Evolutionary conservation across 805 yeast genomes (phyloP).

Genomic region (Ogataea saltuana): DNA sequence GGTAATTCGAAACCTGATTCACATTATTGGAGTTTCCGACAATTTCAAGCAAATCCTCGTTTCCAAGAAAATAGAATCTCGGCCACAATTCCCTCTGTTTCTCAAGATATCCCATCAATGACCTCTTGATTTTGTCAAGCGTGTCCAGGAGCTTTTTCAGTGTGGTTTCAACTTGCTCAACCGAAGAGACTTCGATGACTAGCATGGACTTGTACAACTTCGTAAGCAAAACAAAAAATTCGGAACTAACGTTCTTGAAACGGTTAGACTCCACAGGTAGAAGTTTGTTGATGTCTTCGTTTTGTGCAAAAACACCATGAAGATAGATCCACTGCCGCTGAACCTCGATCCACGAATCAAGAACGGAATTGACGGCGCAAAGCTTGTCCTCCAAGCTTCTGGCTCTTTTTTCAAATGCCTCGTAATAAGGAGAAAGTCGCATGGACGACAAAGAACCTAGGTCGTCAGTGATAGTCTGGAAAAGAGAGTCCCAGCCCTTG

Average conservation of each 20-base stretch:
- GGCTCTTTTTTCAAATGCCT: slow-evolving; percentile 59
- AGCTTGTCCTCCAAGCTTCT: slow-evolving; percentile 56
- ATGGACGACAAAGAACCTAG: slow-evolving; percentile 64
- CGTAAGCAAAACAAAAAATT: slow-evolving; percentile 53
- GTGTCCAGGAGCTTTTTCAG: slow-evolving; percentile 56
- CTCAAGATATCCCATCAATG: slow-evolving; percentile 78
- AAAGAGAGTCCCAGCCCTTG: slow-evolving; percentile 64
- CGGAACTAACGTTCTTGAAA: slow-evolving; percentile 62
- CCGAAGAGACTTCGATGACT: slow-evolving; percentile 55
- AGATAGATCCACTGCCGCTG: slow-evolving; percentile 90
- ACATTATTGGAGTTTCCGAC: slow-evolving; percentile 64
- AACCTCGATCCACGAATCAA: slow-evolving; percentile 77
- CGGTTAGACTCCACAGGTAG: slow-evolving; percentile 71
- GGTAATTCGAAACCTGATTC: slow-evolving; percentile 51
- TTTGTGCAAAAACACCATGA: slow-evolving; percentile 70
- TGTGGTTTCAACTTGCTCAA: slow-evolving; percentile 47
- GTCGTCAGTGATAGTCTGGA: slow-evolving; percentile 60
- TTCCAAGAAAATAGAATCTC: slow-evolving; percentile 84
- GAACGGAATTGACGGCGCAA: slow-evolving; percentile 47
- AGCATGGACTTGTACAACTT: slow-evolving; percentile 48
- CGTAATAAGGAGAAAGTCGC: slow-evolving; percentile 65
- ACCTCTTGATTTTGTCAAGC: slow-evolving; percentile 57
- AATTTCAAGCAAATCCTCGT: slow-evolving; percentile 83
- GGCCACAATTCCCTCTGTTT: slow-evolving; percentile 76
- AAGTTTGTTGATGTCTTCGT: slow-evolving; percentile 57